Base-by-base conservation (phyloP, 192 early-diverging fungal species). In the Diversispora epigaea region DNA sequence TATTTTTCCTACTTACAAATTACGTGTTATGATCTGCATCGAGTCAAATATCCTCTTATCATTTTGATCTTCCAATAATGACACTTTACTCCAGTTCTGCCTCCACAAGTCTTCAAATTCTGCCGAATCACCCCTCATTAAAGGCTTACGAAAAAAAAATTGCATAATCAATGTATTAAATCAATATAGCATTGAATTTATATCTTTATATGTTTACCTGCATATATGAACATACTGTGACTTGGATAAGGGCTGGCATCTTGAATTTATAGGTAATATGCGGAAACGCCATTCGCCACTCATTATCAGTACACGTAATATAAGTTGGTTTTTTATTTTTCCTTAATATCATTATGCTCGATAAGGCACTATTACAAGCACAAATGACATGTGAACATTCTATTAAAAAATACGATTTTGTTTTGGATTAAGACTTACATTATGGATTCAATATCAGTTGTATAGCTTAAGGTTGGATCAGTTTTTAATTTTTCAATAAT, bases 211-310 rank as follows among this genome's bases (percentile, higher is more conserved):
- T 65, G 19, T 49, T 68, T 68, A 68, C 66, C 66, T 68, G 66
- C 25, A 39, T 68, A 68, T 68, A 68, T 68, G 46, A 68, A 49
- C 66, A 50, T 68, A 68, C n/a, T 40, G n/a, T 68, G 66, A 68
- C 46, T 68, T 68, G 66, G 66, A 68, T 32, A 68, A 68, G 46
- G 45, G 66, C 49, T 70, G 68, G 68, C 11, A 70, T 70, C 68
- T 70, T 70, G 68, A 69, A 70, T 70, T 70, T 70, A 70, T 70
- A 70, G 17, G 4, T 70, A 70, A 70, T 70, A n/a, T 70, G 68
- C 54, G 49, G 68, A 70, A 70, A 70, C 32, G 49, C 68, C 68
- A 70, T 70, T 40, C 50, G 50, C 49, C 68, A 70, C 50, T 70
- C 68, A 54, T 70, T 70, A 4, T 70, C 25, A 39, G 68, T 70